Evolutionary conservation across 2,329 filamentous ascomycete species (phyloP).

Genomic region (Colletotrichum somersetense): DNA sequence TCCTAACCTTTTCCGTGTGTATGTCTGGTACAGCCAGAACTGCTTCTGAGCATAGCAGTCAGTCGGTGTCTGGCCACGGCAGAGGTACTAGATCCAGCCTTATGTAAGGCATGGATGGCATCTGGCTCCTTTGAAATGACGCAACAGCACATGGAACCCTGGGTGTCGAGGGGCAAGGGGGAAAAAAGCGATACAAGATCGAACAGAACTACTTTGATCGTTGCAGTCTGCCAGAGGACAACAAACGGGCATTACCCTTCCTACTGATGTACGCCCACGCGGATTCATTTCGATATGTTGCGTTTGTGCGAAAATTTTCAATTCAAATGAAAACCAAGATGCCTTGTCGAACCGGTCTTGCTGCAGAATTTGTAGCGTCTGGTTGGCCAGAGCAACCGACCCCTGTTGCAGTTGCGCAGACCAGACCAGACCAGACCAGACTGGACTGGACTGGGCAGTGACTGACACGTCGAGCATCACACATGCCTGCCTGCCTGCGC

Average conservation of each 20-base stretch:
- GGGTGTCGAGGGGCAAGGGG: neutral
- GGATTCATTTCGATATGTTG: neutral
- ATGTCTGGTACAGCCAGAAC: neutral
- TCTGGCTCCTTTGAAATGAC: constrained; percentile 18
- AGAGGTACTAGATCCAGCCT: neutral
- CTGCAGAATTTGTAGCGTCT: constrained; percentile 13
- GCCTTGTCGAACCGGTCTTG: constrained; percentile 7
- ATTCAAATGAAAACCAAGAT: neutral
- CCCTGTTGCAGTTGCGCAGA: constrained; percentile 22
- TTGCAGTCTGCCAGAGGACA: neutral
- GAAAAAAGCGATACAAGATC: neutral
- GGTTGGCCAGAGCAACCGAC: constrained; percentile 33
- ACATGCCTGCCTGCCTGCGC: constrained; percentile 1
- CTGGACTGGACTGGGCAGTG: constrained; percentile 13
- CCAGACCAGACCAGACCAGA: neutral
- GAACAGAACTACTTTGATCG: too few species aligned
- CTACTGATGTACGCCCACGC: neutral
- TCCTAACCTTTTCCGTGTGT: neutral
- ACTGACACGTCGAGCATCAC: constrained; percentile 9
- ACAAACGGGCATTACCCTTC: neutral
- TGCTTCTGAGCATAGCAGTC: neutral
- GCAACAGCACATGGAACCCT: constrained; percentile 19
- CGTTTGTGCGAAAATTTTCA: neutral
- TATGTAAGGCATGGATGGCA: constrained; percentile 14
- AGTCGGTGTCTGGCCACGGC: neutral